A percentile compares a stretch with the other conserved stretches of the same genome.
Evolutionary conservation across 345 rosid species (phyloP).

Genomic region (Chamaenerion angustifolium): DNA sequence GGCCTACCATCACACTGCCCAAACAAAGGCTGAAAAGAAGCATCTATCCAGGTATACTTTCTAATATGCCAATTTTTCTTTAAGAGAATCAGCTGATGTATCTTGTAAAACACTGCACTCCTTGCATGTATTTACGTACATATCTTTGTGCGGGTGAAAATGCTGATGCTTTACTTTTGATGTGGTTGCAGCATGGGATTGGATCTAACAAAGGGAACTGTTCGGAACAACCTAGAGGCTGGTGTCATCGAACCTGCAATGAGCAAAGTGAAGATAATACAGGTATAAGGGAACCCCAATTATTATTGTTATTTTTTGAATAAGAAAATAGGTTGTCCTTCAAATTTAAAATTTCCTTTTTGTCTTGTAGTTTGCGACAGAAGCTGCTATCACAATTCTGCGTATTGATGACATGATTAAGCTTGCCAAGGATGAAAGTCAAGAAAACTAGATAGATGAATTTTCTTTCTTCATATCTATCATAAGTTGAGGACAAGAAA

Average conservation of each 20-base stretch:
- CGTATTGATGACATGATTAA: constrained; percentile 97
- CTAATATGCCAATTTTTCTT: neutral
- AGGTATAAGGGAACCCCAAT: constrained; percentile 26
- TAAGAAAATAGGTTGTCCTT: too few relatives aligned
- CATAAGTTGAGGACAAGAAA: too few relatives aligned
- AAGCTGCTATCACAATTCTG: constrained; percentile 94
- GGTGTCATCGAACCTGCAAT: constrained; percentile 98
- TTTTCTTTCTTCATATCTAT: too few relatives aligned
- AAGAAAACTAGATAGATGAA: constrained; percentile 16
- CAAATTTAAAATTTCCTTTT: too few relatives aligned
- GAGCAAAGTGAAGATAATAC: constrained; percentile 99
- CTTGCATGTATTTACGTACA: too few relatives aligned
- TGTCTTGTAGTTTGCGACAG: constrained; percentile 35
- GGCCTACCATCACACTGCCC: constrained; percentile 91
- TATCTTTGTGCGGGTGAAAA: too few relatives aligned
- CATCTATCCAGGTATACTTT: constrained; percentile 67
- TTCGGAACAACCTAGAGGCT: constrained; percentile 91
- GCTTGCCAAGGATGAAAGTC: constrained; percentile 84
- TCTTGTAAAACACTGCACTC: neutral
- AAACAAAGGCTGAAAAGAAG: constrained; percentile 87
- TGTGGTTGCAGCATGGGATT: constrained; percentile 73
- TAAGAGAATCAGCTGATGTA: neutral
- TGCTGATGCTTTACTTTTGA: too few relatives aligned
- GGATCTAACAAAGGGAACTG: constrained; percentile 64
- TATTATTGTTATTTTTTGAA: too few relatives aligned